phyloP scores from a whole-genome alignment of 2,329 filamentous ascomycete species.

The Teratosphaeria destructans region DNA sequence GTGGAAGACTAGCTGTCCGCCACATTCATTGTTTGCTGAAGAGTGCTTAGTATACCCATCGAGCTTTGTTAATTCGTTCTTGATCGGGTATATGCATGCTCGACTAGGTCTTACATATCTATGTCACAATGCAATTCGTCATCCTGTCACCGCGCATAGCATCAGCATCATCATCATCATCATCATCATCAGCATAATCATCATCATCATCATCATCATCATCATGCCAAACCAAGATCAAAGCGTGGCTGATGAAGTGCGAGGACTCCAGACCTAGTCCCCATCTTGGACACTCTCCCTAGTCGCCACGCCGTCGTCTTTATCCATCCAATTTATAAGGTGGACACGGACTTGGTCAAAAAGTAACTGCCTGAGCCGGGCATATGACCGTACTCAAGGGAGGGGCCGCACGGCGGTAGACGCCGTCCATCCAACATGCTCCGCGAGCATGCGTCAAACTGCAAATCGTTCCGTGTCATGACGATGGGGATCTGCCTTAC shows the following conservation, averaged over 20 bases:
- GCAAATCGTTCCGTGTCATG: background rate
- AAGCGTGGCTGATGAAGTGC: too few species aligned
- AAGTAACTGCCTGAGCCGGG: background rate
- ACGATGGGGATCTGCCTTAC: background rate
- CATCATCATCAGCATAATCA: too few species aligned
- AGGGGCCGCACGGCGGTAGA: background rate
- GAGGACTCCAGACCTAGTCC: background rate
- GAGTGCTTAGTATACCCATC: background rate
- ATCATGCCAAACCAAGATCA: too few species aligned
- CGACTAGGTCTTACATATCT: background rate
- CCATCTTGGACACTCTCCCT: background rate
- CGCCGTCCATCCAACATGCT: background rate
- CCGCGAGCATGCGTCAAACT: background rate
- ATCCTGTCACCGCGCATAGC: too few species aligned
- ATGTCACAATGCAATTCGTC: background rate
- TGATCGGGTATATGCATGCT: background rate
- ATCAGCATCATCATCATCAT: too few species aligned
- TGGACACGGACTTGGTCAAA: background rate
- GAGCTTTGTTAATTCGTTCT: background rate
- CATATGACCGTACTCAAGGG: background rate
- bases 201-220: too few species aligned
- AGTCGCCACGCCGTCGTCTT: background rate
- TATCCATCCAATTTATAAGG: background rate
- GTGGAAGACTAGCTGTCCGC: conserved; percentile 24
- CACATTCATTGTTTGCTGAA: background rate